These are phyloP conservation scores for Platanthera zijinensis DNA, from an alignment of 106 monocot genomes.

Conservation along the genomic window DNA sequence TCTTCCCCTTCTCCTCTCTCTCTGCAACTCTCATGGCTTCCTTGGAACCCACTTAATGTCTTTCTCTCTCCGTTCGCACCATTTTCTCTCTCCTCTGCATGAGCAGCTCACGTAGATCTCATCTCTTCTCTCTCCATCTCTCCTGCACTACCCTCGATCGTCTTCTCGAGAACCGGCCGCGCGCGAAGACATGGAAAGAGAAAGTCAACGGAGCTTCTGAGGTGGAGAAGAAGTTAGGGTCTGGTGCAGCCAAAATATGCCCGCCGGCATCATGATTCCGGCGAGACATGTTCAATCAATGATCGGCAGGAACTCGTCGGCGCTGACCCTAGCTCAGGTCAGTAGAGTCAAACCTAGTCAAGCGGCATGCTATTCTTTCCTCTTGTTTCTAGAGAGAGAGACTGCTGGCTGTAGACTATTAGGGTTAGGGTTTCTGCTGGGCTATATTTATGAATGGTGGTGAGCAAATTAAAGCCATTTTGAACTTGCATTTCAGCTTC, in stretches of 20 bases:
- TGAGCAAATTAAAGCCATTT: background rate
- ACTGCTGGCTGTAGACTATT: background rate
- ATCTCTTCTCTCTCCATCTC: background rate
- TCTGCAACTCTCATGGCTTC: constrained; percentile 7
- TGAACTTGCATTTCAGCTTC: background rate
- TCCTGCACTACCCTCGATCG: background rate
- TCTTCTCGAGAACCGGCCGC: background rate
- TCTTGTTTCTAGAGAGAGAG: background rate
- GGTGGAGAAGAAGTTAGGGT: constrained; percentile 9
- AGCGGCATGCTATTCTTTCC: no score
- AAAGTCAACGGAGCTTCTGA: constrained; percentile 9
- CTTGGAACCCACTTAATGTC: background rate
- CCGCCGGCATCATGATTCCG: constrained; percentile 77
- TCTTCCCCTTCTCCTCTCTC: background rate
- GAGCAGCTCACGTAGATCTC: constrained; percentile 17
- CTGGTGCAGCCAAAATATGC: constrained; percentile 26
- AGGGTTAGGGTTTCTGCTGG: constrained; percentile 7
- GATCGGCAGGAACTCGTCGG: constrained; percentile 44
- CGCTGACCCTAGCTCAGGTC: constrained; percentile 61
- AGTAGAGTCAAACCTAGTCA: constrained; percentile 1
- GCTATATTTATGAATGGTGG: background rate
- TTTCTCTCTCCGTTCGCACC: constrained; percentile 3
- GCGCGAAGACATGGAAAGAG: background rate
- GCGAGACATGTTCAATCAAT: constrained; percentile 48
- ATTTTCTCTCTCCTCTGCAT: constrained; percentile 6